These are phyloP conservation scores for Oenanthe sinensis DNA, from an alignment of 129 eudicot species.

Conservation along the genomic window DNA sequence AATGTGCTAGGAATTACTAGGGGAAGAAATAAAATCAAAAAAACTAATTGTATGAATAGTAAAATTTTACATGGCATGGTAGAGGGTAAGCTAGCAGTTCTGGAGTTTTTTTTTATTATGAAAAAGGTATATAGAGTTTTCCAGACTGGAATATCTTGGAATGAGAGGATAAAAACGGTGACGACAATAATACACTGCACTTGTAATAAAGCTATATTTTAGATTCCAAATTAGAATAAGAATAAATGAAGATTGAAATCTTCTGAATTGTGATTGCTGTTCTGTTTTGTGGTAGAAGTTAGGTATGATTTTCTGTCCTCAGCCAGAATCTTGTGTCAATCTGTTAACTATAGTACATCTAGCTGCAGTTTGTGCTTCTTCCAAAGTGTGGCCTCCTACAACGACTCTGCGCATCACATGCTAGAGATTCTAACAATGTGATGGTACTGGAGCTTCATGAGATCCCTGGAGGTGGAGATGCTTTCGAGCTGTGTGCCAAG, in stretches of 20 bases:
- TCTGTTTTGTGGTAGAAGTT: not conserved
- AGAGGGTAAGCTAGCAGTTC: too few relatives aligned
- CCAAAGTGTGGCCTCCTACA: conserved; percentile 74
- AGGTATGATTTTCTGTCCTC: not conserved
- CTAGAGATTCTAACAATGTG: conserved; percentile 22
- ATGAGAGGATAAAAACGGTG: not conserved
- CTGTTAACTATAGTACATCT: conserved; percentile 29
- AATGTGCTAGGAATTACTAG: too few relatives aligned
- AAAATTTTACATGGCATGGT: too few relatives aligned
- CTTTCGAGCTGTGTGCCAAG: conserved; percentile 80
- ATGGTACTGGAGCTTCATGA: conserved; percentile 52
- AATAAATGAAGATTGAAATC: too few relatives aligned
- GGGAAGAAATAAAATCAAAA: too few relatives aligned
- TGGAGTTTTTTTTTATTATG: too few relatives aligned
- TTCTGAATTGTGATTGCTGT: not conserved
- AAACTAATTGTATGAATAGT: too few relatives aligned
- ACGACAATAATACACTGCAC: not conserved
- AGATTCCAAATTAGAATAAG: not conserved
- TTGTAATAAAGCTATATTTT: not conserved
- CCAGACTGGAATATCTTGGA: not conserved
- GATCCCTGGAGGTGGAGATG: conserved; percentile 70
- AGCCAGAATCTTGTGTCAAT: not conserved
- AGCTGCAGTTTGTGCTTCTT: conserved; percentile 67
- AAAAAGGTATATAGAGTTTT: too few relatives aligned
- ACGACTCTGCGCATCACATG: conserved; percentile 44